Evolutionary conservation across 768 basidiomycete species (phyloP).

Genomic region (Pleurotus citrinopileatus): DNA sequence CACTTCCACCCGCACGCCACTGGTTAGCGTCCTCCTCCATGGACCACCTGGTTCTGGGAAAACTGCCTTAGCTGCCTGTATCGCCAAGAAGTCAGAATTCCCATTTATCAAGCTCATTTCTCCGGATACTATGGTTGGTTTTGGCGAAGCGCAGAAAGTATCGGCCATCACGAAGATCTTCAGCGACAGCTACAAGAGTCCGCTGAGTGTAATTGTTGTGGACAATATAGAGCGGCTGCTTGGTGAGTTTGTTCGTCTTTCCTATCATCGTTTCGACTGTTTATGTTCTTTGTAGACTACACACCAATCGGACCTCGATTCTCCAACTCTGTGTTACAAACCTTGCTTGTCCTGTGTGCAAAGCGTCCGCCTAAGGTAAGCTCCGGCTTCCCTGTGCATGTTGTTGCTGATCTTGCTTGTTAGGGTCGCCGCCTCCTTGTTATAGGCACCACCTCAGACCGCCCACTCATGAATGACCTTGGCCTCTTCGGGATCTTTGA

Average conservation of each 20-base stretch:
- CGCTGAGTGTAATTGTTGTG: constrained; percentile 91
- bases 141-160: constrained; percentile 90
- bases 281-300: constrained; percentile 61
- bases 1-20: constrained; percentile 83
- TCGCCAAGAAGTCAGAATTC: constrained; percentile 90
- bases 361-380: constrained; percentile 89
- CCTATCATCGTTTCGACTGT: not conserved
- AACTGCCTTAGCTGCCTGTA: constrained; percentile 91
- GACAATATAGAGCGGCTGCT: constrained; percentile 93
- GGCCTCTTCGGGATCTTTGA: constrained; percentile 91
- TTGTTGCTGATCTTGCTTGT: no score
- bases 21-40: constrained; percentile 87
- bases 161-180: constrained; percentile 90
- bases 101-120: constrained; percentile 98
- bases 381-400: no score
- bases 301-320: constrained; percentile 96
- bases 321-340: constrained; percentile 90
- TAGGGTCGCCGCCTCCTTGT: constrained; percentile 92
- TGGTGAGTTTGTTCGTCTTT: constrained; percentile 48
- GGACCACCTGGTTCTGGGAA: constrained; percentile 92
- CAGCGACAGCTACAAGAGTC: constrained; percentile 95
- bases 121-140: constrained; percentile 96
- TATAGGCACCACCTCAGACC: constrained; percentile 89
- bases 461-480: constrained; percentile 81
- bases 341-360: constrained; percentile 82